Conservation (phyloP, 208 protist species). For the Crithidia brevicula region DNA sequence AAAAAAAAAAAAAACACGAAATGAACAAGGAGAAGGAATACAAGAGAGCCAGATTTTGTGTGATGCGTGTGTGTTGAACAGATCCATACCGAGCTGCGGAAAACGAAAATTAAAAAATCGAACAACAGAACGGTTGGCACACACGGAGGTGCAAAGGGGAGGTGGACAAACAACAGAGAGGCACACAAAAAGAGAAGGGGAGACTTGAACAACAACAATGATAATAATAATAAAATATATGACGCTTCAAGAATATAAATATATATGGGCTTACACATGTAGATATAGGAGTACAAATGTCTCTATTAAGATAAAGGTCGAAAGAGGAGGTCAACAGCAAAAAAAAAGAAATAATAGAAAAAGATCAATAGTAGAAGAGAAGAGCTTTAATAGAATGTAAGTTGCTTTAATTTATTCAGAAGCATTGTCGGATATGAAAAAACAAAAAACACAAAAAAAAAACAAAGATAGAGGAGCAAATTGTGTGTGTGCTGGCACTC, state of each 20-base stretch:
- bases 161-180: not conserved
- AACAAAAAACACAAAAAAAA: too few species aligned
- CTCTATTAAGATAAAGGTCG: not conserved
- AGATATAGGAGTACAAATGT: not conserved
- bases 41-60: not conserved
- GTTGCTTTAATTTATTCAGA: too few species aligned
- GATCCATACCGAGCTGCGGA: too few species aligned
- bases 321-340: not conserved
- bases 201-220: not conserved
- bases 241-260: not conserved
- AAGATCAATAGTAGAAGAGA: too few species aligned
- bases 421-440: too few species aligned
- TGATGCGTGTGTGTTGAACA: too few species aligned
- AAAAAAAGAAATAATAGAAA: not conserved
- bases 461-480: too few species aligned
- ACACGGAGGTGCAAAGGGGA: too few species aligned
- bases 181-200: not conserved
- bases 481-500: too few species aligned
- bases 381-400: too few species aligned
- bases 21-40: not conserved
- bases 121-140: too few species aligned
- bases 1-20: not conserved
- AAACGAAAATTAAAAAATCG: too few species aligned
- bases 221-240: not conserved
- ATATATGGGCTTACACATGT: not conserved